Conservation (phyloP, 2,329 filamentous ascomycete genomes). For the Knufia fluminis region DNA sequence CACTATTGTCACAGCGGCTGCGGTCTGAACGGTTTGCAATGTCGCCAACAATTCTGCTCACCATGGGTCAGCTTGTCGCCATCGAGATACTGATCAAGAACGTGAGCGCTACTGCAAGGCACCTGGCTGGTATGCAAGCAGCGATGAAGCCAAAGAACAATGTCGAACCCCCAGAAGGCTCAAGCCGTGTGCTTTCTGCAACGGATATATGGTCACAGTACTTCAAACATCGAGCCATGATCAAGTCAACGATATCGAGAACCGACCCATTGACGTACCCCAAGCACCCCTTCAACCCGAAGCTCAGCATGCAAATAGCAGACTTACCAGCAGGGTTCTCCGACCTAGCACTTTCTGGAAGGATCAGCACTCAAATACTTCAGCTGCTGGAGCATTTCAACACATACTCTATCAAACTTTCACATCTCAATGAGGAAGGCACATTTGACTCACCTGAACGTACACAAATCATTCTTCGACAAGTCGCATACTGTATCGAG, state of each 20-base stretch:
- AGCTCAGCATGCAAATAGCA: constrained; percentile 7
- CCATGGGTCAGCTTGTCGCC: constrained; percentile 1
- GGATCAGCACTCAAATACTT: constrained; percentile 7
- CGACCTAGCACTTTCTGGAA: constrained; percentile 9
- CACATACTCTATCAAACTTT: neutral
- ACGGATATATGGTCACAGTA: neutral
- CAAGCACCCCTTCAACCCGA: constrained; percentile 10
- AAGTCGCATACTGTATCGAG: constrained; percentile 1
- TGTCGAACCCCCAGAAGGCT: neutral
- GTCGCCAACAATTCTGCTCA: neutral
- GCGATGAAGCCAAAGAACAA: neutral
- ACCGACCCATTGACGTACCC: constrained; percentile 8
- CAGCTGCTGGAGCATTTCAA: constrained; percentile 8
- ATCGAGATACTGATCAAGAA: constrained; percentile 1
- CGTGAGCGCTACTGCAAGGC: neutral
- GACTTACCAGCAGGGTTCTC: constrained; percentile 10
- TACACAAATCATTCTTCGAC: neutral
- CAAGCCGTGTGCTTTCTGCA: neutral
- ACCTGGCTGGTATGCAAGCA: neutral
- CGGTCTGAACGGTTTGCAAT: neutral
- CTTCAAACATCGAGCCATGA: neutral
- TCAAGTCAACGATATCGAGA: neutral
- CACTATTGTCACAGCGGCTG: neutral
- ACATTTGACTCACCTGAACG: neutral
- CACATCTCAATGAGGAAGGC: neutral